Conservation (phyloP, 148 eudicot genomes). For the Chenopodium album region DNA sequence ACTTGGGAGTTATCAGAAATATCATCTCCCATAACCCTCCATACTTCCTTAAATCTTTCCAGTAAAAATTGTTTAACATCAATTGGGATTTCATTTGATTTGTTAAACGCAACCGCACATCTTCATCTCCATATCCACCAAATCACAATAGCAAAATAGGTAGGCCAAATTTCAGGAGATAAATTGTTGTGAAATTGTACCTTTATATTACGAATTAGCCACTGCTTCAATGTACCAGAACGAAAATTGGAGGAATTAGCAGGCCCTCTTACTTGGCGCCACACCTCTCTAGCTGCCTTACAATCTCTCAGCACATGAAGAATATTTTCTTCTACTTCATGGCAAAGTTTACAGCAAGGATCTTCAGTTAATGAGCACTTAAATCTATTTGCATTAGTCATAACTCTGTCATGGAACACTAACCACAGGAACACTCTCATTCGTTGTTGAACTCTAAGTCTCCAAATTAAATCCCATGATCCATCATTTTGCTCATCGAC, state of each 20-base stretch:
- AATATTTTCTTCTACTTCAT: not conserved
- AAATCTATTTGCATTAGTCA: not conserved
- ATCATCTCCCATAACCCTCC: not conserved
- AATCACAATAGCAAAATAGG: not conserved
- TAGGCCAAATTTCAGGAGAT: not conserved
- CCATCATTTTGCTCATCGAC: not conserved
- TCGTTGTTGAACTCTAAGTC: not conserved
- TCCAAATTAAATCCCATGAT: not conserved
- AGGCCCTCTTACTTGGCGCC: not conserved
- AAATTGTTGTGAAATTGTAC: not conserved
- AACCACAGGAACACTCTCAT: not conserved
- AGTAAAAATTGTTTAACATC: no score
- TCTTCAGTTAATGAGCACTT: not conserved
- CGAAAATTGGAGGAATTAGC: not conserved
- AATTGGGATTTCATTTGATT: not conserved
- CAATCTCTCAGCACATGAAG: not conserved
- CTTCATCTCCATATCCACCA: not conserved
- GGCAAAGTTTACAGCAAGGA: not conserved
- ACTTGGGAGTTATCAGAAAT: not conserved
- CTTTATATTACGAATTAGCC: not conserved
- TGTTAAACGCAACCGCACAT: not conserved
- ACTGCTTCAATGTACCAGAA: not conserved
- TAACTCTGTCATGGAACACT: not conserved
- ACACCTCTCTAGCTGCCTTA: not conserved
- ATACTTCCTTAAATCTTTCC: not conserved